Base-by-base conservation (phyloP, 345 rosid genomes). In the Odontarrhena argentea region DNA sequence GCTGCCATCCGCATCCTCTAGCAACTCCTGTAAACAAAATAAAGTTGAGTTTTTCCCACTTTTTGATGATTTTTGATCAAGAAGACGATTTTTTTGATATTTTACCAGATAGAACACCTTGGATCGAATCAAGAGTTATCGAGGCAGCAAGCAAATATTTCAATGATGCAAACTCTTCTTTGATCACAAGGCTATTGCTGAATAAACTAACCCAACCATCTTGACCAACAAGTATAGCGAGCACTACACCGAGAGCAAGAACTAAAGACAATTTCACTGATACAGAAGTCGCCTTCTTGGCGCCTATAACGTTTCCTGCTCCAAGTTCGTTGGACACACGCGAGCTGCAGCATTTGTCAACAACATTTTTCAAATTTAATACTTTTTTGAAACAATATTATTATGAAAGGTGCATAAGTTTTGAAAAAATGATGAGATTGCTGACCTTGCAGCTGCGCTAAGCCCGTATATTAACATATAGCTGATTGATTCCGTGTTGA, bases 1-100 rank as follows among this genome's bases (percentile, higher is more conserved):
- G 84, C 59, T 92, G 91, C 93, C 93, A 87, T 10, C 91, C 97
- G 6, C 93, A 81, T 37, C 93, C 97, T 74, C 92, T 84, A 0
- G 84, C 84, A 42, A 86, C 90, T 65, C 91, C 96, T 86, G 63
- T 42, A 28, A 12, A 42, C 0, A 6, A 6, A 9, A 44, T 0
- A 8, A 18, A 32, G 1, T 9, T 28, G 26, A 46, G n/a, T 15
- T 15, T 67, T 13, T n/a, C 2, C 5, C 36, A 5, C 9, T 0
- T 3, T 24, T 67, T 37, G 15, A 12, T 43, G 24, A 35, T 34
- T 60, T 2, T 0, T 12, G 12, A 60, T 3, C 4, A 13, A 26
- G 4, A 36, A 37, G 8, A 50, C 6, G 18, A 7, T 25, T 40
- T 38, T 7, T 32, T 42, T 22, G 10, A 28, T 22, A 2, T 45